Evolutionary conservation across 352 stramenopile genomes (phyloP).

Genomic region (Phytopythium montanum): DNA sequence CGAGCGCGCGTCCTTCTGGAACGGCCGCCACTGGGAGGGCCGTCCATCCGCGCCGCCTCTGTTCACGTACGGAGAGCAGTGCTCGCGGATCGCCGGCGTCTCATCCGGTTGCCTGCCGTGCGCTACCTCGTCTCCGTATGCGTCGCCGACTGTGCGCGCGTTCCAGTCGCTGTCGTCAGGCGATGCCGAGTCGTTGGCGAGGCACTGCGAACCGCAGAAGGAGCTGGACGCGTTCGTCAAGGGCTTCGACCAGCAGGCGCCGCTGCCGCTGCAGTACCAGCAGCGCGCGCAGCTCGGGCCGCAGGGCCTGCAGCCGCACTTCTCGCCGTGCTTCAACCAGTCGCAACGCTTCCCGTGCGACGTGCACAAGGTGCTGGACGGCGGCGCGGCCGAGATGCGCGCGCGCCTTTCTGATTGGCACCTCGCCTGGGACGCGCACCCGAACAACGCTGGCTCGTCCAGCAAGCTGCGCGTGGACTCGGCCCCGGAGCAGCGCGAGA

Average conservation of each 20-base stretch:
- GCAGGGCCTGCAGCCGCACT: conserved; percentile 67
- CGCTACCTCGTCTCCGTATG: conserved; percentile 51
- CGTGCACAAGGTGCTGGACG: conserved; percentile 67
- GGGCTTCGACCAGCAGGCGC: conserved; percentile 75
- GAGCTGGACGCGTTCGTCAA: conserved; percentile 80
- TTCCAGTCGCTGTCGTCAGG: conserved; percentile 33
- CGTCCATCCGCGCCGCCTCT: conserved; percentile 50
- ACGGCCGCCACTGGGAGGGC: conserved; percentile 75
- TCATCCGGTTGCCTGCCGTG: conserved; percentile 54
- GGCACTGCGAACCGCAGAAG: conserved; percentile 58
- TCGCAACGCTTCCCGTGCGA: conserved; percentile 81
- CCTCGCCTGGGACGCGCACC: conserved; percentile 57
- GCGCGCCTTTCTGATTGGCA: conserved; percentile 34
- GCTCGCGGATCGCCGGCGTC: conserved; percentile 42
- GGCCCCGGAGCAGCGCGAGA: conserved; percentile 26
- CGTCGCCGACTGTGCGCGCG: conserved; percentile 28
- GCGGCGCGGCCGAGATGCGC: conserved; percentile 50
- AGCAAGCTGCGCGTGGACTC: conserved; percentile 57
- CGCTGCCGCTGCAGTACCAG: conserved; percentile 75
- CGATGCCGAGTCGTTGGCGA: background rate
- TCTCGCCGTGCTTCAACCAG: conserved; percentile 81
- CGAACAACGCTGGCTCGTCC: conserved; percentile 56
- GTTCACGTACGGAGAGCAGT: conserved; percentile 74
- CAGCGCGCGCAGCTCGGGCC: conserved; percentile 52
- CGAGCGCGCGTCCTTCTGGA: conserved; percentile 77